Evolutionary conservation across 768 basidiomycete species (phyloP).

Genomic region (Pleurotus eryngii): DNA sequence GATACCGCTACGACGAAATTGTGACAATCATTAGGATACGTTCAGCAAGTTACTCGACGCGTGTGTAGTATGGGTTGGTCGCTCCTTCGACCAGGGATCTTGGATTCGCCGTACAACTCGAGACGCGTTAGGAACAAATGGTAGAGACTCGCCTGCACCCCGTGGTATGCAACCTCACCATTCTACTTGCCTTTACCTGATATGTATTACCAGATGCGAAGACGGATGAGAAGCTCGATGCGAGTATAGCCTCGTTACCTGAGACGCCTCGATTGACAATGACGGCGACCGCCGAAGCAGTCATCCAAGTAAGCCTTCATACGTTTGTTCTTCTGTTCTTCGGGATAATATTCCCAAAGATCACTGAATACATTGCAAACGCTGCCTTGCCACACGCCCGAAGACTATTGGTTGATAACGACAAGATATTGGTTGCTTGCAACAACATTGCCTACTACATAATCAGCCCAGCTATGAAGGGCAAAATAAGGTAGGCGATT

Average conservation of each 20-base stretch:
- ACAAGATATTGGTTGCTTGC: constrained; percentile 77
- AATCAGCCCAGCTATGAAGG: constrained; percentile 76
- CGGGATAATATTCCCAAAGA: constrained; percentile 36
- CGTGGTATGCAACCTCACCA: constrained; percentile 39
- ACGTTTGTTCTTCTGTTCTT: not conserved
- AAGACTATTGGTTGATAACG: constrained; percentile 77
- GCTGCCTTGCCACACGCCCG: constrained; percentile 72
- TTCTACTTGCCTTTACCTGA: not conserved
- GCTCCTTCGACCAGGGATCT: constrained; percentile 69
- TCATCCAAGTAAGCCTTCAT: constrained; percentile 39
- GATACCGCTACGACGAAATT: not conserved
- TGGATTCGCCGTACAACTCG: constrained; percentile 75
- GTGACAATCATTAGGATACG: constrained; percentile 51
- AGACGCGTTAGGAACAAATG: constrained; percentile 59
- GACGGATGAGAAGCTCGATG: constrained; percentile 60
- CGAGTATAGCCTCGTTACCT: constrained; percentile 37
- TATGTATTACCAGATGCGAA: constrained; percentile 31
- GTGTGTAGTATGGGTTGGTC: constrained; percentile 69
- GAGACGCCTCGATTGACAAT: constrained; percentile 22
- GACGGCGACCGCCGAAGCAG: constrained; percentile 38
- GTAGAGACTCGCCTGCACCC: constrained; percentile 67
- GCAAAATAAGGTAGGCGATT: constrained; percentile 56
- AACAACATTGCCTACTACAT: constrained; percentile 84
- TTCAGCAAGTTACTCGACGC: constrained; percentile 84
- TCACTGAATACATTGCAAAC: constrained; percentile 67